A percentile compares a stretch with the other conserved stretches of the same genome.
These are phyloP conservation scores for Fusarium chuoi DNA, from an alignment of 2,329 filamentous ascomycete genomes.

Conservation along the genomic window DNA sequence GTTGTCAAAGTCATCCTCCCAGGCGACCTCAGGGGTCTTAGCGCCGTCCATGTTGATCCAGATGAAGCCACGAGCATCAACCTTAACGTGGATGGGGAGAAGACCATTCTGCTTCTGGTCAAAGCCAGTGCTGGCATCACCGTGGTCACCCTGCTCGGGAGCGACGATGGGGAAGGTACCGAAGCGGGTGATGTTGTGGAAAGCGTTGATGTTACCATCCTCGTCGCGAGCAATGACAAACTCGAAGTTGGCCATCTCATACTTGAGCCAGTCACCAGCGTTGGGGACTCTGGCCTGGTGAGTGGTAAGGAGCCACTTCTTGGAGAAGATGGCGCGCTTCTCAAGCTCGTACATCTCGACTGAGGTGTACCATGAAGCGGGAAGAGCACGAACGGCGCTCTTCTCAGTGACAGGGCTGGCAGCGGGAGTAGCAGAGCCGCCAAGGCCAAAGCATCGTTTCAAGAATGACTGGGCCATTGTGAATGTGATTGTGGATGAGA, in stretches of 20 bases:
- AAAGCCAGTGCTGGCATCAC: conserved; percentile 65
- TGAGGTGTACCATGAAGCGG: conserved; percentile 62
- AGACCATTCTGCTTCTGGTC: conserved; percentile 66
- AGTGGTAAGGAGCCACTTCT: conserved; percentile 66
- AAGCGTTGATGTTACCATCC: conserved; percentile 64
- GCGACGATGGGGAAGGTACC: conserved; percentile 64
- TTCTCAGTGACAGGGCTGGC: conserved; percentile 23
- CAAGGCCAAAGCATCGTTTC: conserved; percentile 53
- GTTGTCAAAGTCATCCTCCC: conserved; percentile 62
- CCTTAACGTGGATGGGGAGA: conserved; percentile 63
- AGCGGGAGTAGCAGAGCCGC: conserved; percentile 30
- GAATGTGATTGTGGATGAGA: conserved; percentile 10
- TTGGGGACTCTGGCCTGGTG: conserved; percentile 62
- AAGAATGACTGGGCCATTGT: conserved; percentile 45
- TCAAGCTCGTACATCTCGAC: conserved; percentile 67
- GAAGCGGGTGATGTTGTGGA: conserved; percentile 72
- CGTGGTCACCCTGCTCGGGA: conserved; percentile 58
- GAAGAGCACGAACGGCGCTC: conserved; percentile 52
- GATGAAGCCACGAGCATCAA: conserved; percentile 65
- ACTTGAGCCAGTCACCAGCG: conserved; percentile 66
- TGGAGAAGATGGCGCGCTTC: conserved; percentile 66
- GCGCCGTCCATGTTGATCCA: conserved; percentile 66
- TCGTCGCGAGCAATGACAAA: conserved; percentile 64
- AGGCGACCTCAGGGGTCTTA: conserved; percentile 58
- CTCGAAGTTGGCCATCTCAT: conserved; percentile 64